Evolutionary conservation across 2,329 filamentous ascomycete species (phyloP).

Genomic region (Penicillium sp.): DNA sequence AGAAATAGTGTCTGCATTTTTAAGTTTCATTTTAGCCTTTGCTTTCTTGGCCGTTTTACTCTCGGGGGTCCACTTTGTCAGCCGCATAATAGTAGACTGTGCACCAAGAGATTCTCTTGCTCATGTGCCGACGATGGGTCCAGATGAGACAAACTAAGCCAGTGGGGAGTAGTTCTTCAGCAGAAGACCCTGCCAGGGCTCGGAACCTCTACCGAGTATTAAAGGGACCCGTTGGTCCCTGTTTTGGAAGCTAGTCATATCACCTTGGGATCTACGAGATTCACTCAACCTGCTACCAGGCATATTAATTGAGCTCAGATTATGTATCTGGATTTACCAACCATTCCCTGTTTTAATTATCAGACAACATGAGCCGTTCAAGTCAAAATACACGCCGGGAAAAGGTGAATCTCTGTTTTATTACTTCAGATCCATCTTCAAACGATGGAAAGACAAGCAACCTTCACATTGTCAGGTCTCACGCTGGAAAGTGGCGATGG

Average conservation of each 20-base stretch:
- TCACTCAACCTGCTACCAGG: background rate
- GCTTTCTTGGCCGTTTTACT: background rate
- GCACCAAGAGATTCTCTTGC: background rate
- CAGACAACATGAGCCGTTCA: background rate
- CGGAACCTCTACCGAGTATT: background rate
- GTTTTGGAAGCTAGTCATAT: no score
- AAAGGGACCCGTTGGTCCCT: background rate
- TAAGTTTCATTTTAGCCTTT: background rate
- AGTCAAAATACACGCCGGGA: background rate
- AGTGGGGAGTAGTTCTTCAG: background rate
- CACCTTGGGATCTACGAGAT: background rate
- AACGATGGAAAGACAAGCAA: background rate
- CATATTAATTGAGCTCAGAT: background rate
- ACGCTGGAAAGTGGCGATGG: slow-evolving; percentile 13
- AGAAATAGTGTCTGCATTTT: background rate
- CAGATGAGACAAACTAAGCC: background rate
- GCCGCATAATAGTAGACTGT: background rate
- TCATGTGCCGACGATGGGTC: background rate
- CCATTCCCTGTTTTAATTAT: background rate
- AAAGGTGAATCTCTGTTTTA: slow-evolving; percentile 3
- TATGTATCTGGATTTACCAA: background rate
- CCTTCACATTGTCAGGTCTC: slow-evolving; percentile 9
- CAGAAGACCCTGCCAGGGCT: no score
- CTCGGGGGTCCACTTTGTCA: background rate
- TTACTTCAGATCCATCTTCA: slow-evolving; percentile 8